Conservation (phyloP, 1,284 basidiomycete genomes). For the Fomitopsis palustris region DNA sequence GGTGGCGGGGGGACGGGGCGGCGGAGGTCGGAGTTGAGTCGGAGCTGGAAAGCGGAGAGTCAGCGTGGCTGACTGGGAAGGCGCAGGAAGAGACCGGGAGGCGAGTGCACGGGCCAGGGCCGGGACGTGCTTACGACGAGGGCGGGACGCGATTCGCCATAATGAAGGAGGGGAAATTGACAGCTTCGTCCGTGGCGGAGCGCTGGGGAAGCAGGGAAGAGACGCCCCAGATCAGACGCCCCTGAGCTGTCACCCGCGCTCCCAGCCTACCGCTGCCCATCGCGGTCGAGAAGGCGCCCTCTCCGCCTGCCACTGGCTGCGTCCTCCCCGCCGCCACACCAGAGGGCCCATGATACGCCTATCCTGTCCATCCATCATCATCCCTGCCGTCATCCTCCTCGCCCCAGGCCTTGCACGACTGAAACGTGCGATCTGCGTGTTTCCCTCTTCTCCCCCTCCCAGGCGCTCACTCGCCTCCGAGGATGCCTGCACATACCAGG, state of each 20-base stretch:
- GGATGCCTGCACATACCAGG: background rate
- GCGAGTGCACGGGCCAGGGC: background rate
- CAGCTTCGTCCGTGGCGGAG: slow-evolving; percentile 16
- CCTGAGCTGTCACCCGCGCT: background rate
- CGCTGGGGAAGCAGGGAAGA: slow-evolving; percentile 16
- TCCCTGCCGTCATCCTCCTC: background rate
- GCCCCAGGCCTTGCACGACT: background rate
- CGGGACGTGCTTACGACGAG: background rate
- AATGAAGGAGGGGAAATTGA: slow-evolving; percentile 1
- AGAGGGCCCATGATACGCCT: background rate
- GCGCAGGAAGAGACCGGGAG: background rate
- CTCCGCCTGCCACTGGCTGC: background rate
- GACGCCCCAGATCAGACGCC: slow-evolving; percentile 6
- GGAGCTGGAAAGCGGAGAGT: background rate
- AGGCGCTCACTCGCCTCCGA: background rate
- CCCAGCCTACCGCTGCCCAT: background rate
- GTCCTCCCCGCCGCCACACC: background rate
- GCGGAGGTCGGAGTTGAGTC: background rate
- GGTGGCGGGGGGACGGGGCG: background rate
- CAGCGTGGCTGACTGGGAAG: background rate
- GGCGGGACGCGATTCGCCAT: slow-evolving; percentile 1
- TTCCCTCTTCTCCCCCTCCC: background rate
- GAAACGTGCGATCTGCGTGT: slow-evolving; percentile 7
- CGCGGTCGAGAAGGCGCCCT: background rate
- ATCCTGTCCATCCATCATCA: background rate